phyloP scores from a whole-genome alignment of 2,329 filamentous ascomycete genomes.

The Dichotomopilus funicola region DNA sequence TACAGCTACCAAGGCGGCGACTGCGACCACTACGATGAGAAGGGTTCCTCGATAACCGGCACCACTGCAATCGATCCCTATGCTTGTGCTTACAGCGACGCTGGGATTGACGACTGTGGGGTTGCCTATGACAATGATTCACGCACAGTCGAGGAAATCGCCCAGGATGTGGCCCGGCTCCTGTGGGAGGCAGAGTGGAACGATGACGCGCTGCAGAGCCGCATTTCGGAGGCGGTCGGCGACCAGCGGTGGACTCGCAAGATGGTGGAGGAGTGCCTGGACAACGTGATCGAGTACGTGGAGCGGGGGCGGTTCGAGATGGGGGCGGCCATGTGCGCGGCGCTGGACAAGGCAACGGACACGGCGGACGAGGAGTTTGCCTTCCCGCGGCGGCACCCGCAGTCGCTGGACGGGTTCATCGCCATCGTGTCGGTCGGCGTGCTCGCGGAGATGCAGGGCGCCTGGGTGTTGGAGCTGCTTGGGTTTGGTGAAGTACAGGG shows the following conservation, averaged over 20 bases:
- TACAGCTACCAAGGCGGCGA: background rate
- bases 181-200: conserved; percentile 15
- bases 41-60: background rate
- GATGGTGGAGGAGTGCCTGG: conserved; percentile 17
- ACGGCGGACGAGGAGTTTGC: conserved; percentile 16
- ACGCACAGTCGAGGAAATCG: conserved; percentile 11
- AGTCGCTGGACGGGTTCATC: conserved; percentile 20
- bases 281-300: conserved; percentile 18
- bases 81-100: background rate
- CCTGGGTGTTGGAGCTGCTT: conserved; percentile 21
- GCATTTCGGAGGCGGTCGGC: conserved; percentile 8
- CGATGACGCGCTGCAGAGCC: conserved; percentile 15
- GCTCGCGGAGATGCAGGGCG: conserved; percentile 19
- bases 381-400: conserved; percentile 17
- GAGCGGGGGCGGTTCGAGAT: conserved; percentile 15
- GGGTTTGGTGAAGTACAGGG: conserved; percentile 19
- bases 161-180: conserved; percentile 9
- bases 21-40: too few relatives aligned
- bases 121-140: background rate
- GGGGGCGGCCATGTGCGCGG: conserved; percentile 18
- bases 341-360: conserved; percentile 17
- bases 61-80: background rate
- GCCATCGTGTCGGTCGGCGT: conserved; percentile 19
- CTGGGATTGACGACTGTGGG: background rate
- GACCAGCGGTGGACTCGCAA: conserved; percentile 16